Evolutionary conservation across 345 rosid genomes (phyloP), one percentile per base, ranked within the genome.

Genomic region (Pseudoturritis turrita): DNA sequence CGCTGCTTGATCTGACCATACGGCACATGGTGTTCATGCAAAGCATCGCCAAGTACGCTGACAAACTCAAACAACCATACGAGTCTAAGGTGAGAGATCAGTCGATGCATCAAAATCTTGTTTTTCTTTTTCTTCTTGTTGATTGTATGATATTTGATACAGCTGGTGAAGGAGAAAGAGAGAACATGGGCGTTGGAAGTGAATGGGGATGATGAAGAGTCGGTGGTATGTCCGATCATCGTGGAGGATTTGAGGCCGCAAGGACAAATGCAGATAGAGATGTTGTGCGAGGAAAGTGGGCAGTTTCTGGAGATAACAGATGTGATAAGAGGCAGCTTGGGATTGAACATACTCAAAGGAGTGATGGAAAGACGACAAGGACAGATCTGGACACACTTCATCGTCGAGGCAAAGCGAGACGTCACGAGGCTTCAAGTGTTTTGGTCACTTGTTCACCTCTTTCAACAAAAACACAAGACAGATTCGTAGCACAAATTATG

Each of bases 241-340:
- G 96, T 95, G 18, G 90, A 95, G 84, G 98, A 95, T 23, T 78
- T 95, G 59, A 81, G 65, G 41, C 65, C 77, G 7, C 84, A 89
- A 3, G 98, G 94, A 51, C 86, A 87, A 70, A 89, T 95, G 91
- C 90, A 86, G 72, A 86, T 95, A 59, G 96, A 95, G 99, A 88
- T 91, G 96, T 75, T 91, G 18, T 91, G 97, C 53, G 88, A 89
- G 56, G 93, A 95, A 40, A 79, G 47, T 28, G 96, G 86, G 37
- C 79, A 85, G 76, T 89, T 89, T 76, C 86, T 95, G 22, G 98
- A 95, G 86, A 91, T 89, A 52, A 92, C 90, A 2, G 89, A 91
- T 29, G 78, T 82, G 61, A 76, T 95, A 23, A 81, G 84, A 50
- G 87, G 92, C n/a, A n/a, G n/a, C 17, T 75, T 91, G 44, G 96